Base-by-base conservation (phyloP, 192 early-diverging fungal genomes). In the Backusella sp. region DNA sequence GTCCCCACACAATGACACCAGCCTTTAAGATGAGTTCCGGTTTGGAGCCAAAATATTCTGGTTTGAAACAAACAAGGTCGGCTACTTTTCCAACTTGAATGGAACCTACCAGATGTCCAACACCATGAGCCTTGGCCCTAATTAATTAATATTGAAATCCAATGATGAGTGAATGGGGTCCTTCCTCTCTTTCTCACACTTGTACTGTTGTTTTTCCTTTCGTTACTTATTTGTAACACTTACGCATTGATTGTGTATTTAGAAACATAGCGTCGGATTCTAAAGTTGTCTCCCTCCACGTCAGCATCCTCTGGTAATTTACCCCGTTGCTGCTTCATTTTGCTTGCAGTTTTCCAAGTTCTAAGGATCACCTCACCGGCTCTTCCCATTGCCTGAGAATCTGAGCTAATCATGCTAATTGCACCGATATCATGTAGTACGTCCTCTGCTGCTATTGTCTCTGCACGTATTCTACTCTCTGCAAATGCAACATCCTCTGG, bases 401-500 rank as follows among this genome's bases (percentile, higher is more conserved):
- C 97, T 17, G 92, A 94, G 76, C 92, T 94, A 73, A 99, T 96
- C 82, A 98, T 95, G 67, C 91, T 90, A 71, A 99, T 97, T n/a
- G 97, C 96, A 32, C 97, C 97, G n/a, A 96, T 78, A 73, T 99
- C 97, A 78, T 97, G 96, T 78, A 99, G 84, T 19, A 95, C 88
- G 75, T 96, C 97, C 79, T 99, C 97, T n/a, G 96, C 97, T 6
- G 93, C 96, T 83, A 99, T 99, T 7, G 97, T 99, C 79, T 99
- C 96, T 15, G 92, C 96, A 26, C 97, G 89, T 80, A 99, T 99
- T 41, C 97, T 88, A 76, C 91, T 93, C 79, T 99, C 97, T 7
- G 97, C 97, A 88, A 99, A 99, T 23, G 96, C 93, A 28, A 99
- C 92, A 80, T 99, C 97, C 81, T 99, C 97, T n/a, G 97, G 95